These are phyloP conservation scores for Salicornia ramosissima DNA, from an alignment of 148 eudicot genomes.

Conservation along the genomic window DNA sequence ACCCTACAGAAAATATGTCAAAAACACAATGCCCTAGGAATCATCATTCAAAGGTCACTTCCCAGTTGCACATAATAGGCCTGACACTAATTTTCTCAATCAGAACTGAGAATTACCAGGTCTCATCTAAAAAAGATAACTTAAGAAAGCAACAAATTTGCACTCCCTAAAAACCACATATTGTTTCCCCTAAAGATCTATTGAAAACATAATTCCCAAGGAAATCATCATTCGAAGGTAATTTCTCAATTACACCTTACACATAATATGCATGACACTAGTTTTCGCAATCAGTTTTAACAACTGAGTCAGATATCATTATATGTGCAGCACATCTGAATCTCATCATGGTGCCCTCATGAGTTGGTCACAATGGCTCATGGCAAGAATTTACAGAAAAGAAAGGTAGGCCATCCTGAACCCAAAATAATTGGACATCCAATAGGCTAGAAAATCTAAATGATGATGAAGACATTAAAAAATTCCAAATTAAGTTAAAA, in stretches of 20 bases:
- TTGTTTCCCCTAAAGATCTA: background rate
- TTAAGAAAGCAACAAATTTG: no score
- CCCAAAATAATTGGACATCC: background rate
- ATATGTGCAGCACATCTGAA: background rate
- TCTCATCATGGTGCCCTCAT: background rate
- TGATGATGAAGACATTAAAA: background rate
- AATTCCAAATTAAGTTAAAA: background rate
- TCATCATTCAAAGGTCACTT: background rate
- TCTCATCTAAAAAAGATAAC: background rate
- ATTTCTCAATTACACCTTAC: background rate
- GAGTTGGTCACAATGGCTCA: background rate
- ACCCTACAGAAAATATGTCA: no score
- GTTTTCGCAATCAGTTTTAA: background rate
- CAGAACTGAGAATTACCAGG: background rate
- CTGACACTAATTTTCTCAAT: background rate
- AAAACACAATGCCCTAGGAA: background rate
- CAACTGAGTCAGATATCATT: background rate
- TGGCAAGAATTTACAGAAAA: background rate
- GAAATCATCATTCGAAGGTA: background rate
- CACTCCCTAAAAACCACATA: background rate
- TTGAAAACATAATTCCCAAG: background rate
- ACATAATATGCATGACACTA: background rate
- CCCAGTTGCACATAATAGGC: background rate
- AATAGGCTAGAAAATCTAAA: background rate
- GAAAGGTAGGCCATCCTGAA: background rate